Conservation (phyloP, 345 rosid genomes). For the Erodium maritimum region DNA sequence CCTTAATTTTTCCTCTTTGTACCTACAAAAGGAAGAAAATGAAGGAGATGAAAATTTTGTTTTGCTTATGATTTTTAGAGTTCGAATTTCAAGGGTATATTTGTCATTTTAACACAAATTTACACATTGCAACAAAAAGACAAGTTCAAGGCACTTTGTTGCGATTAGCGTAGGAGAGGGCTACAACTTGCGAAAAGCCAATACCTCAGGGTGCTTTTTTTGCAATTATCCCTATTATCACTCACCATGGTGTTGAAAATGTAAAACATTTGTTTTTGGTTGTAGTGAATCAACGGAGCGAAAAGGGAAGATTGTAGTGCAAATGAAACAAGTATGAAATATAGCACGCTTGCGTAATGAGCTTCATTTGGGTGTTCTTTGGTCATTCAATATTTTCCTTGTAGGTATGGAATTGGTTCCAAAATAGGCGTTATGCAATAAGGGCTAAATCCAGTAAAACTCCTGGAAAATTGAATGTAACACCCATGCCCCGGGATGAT, state of each 20-base stretch:
- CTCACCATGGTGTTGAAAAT: neutral
- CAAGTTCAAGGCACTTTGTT: too few relatives aligned
- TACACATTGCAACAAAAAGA: too few relatives aligned
- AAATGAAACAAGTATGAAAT: constrained; percentile 78
- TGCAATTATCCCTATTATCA: constrained; percentile 4
- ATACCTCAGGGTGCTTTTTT: too few relatives aligned
- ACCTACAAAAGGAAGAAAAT: too few relatives aligned
- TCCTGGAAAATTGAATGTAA: constrained; percentile 68
- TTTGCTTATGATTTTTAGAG: too few relatives aligned
- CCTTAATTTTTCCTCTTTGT: too few relatives aligned
- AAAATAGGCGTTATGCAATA: constrained; percentile 87
- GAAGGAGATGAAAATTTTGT: too few relatives aligned
- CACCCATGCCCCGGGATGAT: constrained; percentile 62
- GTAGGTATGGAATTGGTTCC: constrained; percentile 99
- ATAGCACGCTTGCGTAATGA: constrained; percentile 1
- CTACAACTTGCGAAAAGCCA: too few relatives aligned
- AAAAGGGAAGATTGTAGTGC: constrained; percentile 75
- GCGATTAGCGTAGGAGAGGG: too few relatives aligned
- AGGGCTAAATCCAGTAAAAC: constrained; percentile 72
- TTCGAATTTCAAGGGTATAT: too few relatives aligned
- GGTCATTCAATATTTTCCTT: constrained; percentile 7
- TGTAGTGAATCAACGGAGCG: constrained; percentile 67
- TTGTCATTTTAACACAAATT: too few relatives aligned
- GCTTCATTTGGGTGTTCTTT: constrained; percentile 4
- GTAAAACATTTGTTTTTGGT: constrained; percentile 11